Base-by-base conservation (phyloP, 345 rosid species). In the Clarkia xantiana region DNA sequence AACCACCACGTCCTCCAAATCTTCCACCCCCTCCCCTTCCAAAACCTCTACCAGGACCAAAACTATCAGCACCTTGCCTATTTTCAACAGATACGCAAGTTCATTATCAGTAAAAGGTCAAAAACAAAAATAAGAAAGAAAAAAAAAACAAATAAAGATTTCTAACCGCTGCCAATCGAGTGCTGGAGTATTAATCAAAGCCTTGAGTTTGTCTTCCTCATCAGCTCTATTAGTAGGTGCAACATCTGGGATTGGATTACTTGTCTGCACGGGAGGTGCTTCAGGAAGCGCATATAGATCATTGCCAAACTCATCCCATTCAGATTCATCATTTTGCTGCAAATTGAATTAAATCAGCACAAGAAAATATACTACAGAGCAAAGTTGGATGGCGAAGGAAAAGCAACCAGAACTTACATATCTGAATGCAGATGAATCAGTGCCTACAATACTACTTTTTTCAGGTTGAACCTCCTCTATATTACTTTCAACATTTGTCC, bases 111-210 rank as follows among this genome's bases (percentile, higher is more conserved):
- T 51, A 14, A 3, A 34, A 14, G 10, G n/a, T 42, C 39, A 6
- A 10, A 11, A 18, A 41, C 42, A 14, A 36, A 34, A 57, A 25
- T 45, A 47, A 18, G 10, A 53, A 1, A 46, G 53, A 45, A 54
- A 12, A 40, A 44, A 42, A 11, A 44, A 17, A 45, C 38, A 45
- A 15, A 38, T 19, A 36, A 44, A 11, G 29, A 47, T 55, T 54
- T 61, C 85, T 77, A 62, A 91, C 98, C 96, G 79, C 67, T 84
- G 96, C 99, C 99, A 91, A 65, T 91, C 99, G 66, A 91, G 74
- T 51, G 95, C 96, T 22, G 94, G 94, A 45, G 99, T 84, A 53
- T 91, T 88, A 61, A 87, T 80, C 58, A 91, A 69, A 44, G 90
- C 96, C 67, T 84, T 83, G 46, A 91, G 76, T 67, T 84, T 91